These are phyloP conservation scores for Lentinula edodes DNA, from an alignment of 768 basidiomycete species.

Conservation along the genomic window DNA sequence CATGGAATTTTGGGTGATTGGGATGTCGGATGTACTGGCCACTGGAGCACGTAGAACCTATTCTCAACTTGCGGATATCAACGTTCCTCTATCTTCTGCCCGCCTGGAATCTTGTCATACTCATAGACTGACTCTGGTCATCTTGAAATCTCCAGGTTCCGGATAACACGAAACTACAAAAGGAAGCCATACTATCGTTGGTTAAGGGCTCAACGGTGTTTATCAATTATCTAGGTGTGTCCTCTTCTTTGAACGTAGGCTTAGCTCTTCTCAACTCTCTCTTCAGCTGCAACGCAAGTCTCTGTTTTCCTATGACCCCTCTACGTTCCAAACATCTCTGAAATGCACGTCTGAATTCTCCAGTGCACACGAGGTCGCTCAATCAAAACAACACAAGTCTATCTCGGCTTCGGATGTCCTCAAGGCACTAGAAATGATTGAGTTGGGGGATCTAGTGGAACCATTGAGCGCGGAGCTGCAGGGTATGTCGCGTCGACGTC, in stretches of 20 bases:
- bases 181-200: slow-evolving; percentile 81
- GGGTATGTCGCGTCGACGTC: slow-evolving; percentile 31
- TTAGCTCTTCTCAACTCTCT: neutral
- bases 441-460: slow-evolving; percentile 67
- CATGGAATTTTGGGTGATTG: too few relatives aligned
- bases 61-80: too few relatives aligned
- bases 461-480: slow-evolving; percentile 59
- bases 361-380: slow-evolving; percentile 86
- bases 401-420: slow-evolving; percentile 88
- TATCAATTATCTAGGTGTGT: slow-evolving; percentile 86
- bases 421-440: slow-evolving; percentile 75
- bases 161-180: slow-evolving; percentile 81
- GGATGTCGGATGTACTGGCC: too few relatives aligned
- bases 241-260: neutral
- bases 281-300: slow-evolving; percentile 45
- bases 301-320: slow-evolving; percentile 11
- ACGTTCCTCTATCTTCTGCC: neutral
- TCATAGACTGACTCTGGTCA: neutral
- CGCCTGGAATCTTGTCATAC: too few relatives aligned
- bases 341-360: neutral
- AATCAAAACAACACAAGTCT: slow-evolving; percentile 80
- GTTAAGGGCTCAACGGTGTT: slow-evolving; percentile 91
- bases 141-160: slow-evolving; percentile 54
- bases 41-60: too few relatives aligned
- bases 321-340: neutral